Evolutionary conservation across 2,329 filamentous ascomycete species (phyloP).

Genomic region (Chaetomiaceae sp.): DNA sequence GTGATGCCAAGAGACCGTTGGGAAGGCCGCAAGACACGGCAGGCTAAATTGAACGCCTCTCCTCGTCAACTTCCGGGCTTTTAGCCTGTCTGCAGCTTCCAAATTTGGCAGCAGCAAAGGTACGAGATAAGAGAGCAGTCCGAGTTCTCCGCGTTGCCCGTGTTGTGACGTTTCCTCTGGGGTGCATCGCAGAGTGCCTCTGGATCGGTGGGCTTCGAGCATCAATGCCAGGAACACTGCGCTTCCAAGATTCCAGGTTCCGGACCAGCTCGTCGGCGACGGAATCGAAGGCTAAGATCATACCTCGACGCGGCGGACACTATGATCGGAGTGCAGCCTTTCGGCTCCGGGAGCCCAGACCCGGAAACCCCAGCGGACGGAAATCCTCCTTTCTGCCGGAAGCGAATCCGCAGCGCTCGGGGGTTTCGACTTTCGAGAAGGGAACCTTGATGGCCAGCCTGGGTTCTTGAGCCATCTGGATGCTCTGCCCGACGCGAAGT

Average conservation of each 20-base stretch:
- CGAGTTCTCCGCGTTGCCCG: not conserved
- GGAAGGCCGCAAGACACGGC: not conserved
- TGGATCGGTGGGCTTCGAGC: not conserved
- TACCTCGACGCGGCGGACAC: not conserved
- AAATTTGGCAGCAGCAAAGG: constrained; percentile 17
- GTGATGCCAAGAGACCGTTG: constrained; percentile 4
- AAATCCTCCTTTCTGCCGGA: constrained; percentile 13
- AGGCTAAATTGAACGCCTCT: constrained; percentile 13
- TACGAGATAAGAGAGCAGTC: constrained; percentile 7
- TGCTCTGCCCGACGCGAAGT: not conserved
- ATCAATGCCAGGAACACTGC: not conserved
- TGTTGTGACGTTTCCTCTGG: not conserved
- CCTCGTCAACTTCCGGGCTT: constrained; percentile 15
- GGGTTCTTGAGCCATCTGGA: not conserved
- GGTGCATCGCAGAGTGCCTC: constrained; percentile 14
- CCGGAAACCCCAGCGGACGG: too few species aligned
- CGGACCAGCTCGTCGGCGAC: constrained; percentile 7
- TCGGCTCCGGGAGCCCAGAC: too few species aligned
- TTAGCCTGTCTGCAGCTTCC: constrained; percentile 24
- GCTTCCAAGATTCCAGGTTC: not conserved
- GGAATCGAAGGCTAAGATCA: not conserved
- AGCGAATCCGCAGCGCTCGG: too few species aligned
- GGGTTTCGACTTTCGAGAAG: too few species aligned
- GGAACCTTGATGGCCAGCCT: constrained; percentile 5
- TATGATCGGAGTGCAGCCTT: too few species aligned